Evolutionary conservation across 345 rosid species (phyloP).

Genomic region (Lumnitzera racemosa): DNA sequence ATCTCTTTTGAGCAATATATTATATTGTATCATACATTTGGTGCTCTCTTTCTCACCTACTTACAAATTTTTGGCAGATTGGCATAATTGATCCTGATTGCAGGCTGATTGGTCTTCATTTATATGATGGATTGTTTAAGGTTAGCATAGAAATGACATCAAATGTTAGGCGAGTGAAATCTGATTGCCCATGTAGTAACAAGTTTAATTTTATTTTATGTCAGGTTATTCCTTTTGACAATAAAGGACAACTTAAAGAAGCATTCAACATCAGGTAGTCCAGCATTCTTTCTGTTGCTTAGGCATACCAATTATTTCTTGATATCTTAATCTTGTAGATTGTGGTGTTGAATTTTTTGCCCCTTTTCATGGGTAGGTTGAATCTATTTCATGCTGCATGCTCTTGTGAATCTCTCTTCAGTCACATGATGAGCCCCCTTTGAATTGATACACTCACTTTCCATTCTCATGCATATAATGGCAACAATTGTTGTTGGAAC

Average conservation of each 20-base stretch:
- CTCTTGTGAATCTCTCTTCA: too few species aligned
- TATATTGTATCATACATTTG: neutral
- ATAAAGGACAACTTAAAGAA: conserved; percentile 89
- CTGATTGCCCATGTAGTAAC: neutral
- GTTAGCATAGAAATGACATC: conserved; percentile 18
- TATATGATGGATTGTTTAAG: conserved; percentile 96
- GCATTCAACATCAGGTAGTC: conserved; percentile 83
- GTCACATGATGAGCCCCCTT: too few species aligned
- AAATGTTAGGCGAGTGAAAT: too few species aligned
- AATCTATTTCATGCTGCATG: too few species aligned
- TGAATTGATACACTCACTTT: too few species aligned
- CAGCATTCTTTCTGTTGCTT: conserved; percentile 1
- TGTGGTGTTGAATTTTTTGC: too few species aligned
- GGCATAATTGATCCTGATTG: conserved; percentile 97
- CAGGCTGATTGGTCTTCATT: conserved; percentile 87
- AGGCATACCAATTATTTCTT: neutral
- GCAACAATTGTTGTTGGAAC: too few species aligned
- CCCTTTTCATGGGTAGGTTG: too few species aligned
- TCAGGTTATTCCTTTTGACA: conserved; percentile 94
- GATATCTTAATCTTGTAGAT: too few species aligned
- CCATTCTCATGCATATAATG: too few species aligned
- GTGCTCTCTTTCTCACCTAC: neutral
- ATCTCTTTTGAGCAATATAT: neutral
- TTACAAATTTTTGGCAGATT: conserved; percentile 42
- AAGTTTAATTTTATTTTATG: neutral